A percentile compares a stretch with the other conserved stretches of the same genome.
Evolutionary conservation across 108 stramenopile genomes (phyloP).

Genomic region (Pelagomonas calceolata): DNA sequence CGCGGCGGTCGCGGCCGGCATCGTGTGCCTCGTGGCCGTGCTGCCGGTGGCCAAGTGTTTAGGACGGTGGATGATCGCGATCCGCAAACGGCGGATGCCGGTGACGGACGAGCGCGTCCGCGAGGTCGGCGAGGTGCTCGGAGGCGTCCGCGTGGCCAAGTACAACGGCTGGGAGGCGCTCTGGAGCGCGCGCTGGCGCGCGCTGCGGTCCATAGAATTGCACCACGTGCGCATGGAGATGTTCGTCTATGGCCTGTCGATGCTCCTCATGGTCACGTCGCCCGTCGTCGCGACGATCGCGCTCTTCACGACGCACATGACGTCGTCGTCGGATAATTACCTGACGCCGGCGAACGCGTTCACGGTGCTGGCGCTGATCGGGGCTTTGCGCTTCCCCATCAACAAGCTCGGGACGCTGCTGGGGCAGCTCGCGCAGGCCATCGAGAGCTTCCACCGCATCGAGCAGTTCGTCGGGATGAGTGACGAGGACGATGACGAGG

Average conservation of each 20-base stretch:
- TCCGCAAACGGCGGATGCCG: slow-evolving; percentile 46
- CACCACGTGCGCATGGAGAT: slow-evolving; percentile 45
- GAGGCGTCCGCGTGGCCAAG: slow-evolving; percentile 59
- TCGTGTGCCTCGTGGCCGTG: slow-evolving; percentile 47
- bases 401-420: slow-evolving; percentile 60
- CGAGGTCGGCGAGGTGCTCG: slow-evolving; percentile 55
- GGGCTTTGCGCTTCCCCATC: slow-evolving; percentile 60
- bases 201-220: slow-evolving; percentile 41
- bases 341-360: slow-evolving; percentile 61
- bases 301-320: slow-evolving; percentile 55
- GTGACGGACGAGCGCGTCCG: slow-evolving; percentile 61
- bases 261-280: slow-evolving; percentile 58
- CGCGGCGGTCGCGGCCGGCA: slow-evolving; percentile 57
- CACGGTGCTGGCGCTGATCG: slow-evolving; percentile 52
- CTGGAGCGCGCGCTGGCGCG: background rate
- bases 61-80: slow-evolving; percentile 45
- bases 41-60: slow-evolving; percentile 54
- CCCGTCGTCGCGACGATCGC: slow-evolving; percentile 56
- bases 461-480: slow-evolving; percentile 32
- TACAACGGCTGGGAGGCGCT: background rate
- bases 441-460: slow-evolving; percentile 48
- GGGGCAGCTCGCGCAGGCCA: slow-evolving; percentile 54
- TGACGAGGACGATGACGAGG: too few species aligned
- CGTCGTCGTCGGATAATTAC: slow-evolving; percentile 28
- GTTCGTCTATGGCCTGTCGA: slow-evolving; percentile 49